Conservation (phyloP, 345 rosid genomes). For the Camelina laxa region DNA sequence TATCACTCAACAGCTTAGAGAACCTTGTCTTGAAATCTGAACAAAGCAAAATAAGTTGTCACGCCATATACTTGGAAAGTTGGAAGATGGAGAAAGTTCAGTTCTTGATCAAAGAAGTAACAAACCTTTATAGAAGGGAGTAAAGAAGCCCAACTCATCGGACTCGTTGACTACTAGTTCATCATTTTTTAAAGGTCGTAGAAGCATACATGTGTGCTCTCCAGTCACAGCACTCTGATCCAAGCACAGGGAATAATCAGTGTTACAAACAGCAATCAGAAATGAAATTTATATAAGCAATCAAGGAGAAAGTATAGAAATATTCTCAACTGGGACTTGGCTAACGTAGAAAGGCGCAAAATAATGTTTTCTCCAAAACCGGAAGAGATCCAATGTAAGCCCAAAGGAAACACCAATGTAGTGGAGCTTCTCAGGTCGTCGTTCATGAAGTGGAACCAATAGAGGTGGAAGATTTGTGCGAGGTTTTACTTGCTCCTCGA, state of each 20-base stretch:
- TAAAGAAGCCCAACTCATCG: slow-evolving; percentile 86
- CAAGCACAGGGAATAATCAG: slow-evolving; percentile 15
- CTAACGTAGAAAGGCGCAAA: slow-evolving; percentile 92
- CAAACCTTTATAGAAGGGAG: slow-evolving; percentile 88
- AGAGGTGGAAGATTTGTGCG: slow-evolving; percentile 84
- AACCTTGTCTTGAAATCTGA: slow-evolving; percentile 82
- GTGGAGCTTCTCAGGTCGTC: slow-evolving; percentile 83
- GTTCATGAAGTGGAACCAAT: slow-evolving; percentile 76
- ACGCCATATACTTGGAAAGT: slow-evolving; percentile 16
- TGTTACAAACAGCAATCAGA: slow-evolving; percentile 16
- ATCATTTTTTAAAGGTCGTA: slow-evolving; percentile 74
- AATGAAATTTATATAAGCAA: slow-evolving; percentile 6
- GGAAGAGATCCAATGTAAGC: slow-evolving; percentile 91
- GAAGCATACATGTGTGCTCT: slow-evolving; percentile 90
- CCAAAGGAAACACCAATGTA: slow-evolving; percentile 98
- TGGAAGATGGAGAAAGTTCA: slow-evolving; percentile 4
- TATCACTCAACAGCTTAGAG: slow-evolving; percentile 58
- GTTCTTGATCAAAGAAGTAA: slow-evolving; percentile 13
- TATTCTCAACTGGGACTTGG: slow-evolving; percentile 80
- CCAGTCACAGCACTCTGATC: slow-evolving; percentile 88
- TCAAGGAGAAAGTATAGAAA: slow-evolving; percentile 1
- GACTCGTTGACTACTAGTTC: slow-evolving; percentile 62
- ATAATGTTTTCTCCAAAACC: slow-evolving; percentile 91
- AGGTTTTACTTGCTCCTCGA: slow-evolving; percentile 84
- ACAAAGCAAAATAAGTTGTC: slow-evolving; percentile 26